Evolutionary conservation across 2,329 filamentous ascomycete species (phyloP).

Genomic region (Sclerotinia borealis): DNA sequence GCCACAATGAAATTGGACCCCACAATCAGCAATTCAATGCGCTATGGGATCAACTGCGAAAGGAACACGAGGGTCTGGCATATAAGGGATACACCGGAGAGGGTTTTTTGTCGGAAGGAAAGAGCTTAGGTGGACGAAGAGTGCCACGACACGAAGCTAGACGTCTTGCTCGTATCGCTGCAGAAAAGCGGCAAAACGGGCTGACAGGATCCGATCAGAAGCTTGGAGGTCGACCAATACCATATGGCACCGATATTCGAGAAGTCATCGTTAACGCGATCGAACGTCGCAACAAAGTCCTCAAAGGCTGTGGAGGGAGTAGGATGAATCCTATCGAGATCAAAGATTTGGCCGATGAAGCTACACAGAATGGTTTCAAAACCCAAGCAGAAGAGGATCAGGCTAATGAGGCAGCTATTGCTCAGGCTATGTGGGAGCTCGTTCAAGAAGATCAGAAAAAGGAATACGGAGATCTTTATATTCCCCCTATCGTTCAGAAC

Average conservation of each 20-base stretch:
- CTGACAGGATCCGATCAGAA: slow-evolving; percentile 60
- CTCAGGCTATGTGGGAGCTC: slow-evolving; percentile 78
- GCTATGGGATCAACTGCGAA: slow-evolving; percentile 82
- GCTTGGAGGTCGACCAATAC: slow-evolving; percentile 57
- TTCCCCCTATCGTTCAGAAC: slow-evolving; percentile 27
- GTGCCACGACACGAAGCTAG: slow-evolving; percentile 69
- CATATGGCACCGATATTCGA: slow-evolving; percentile 62
- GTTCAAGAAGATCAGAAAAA: slow-evolving; percentile 64
- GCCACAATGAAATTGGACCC: slow-evolving; percentile 78
- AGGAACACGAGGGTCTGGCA: slow-evolving; percentile 71
- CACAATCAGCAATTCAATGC: slow-evolving; percentile 79
- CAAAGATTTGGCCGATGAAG: slow-evolving; percentile 55
- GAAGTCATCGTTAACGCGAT: slow-evolving; percentile 66
- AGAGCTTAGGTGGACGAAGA: slow-evolving; percentile 60
- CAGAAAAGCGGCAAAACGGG: slow-evolving; percentile 60
- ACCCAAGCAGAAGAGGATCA: slow-evolving; percentile 84
- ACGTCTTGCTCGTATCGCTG: slow-evolving; percentile 65
- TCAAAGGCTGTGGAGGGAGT: slow-evolving; percentile 66
- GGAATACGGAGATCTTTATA: slow-evolving; percentile 28
- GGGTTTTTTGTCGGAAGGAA: slow-evolving; percentile 73
- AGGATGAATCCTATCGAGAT: slow-evolving; percentile 62
- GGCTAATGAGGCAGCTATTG: slow-evolving; percentile 81
- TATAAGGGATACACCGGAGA: slow-evolving; percentile 87
- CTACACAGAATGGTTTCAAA: slow-evolving; percentile 66
- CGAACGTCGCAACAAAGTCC: slow-evolving; percentile 59